A percentile compares a stretch with the other conserved stretches of the same genome.
These are phyloP conservation scores for Hemerocallis citrina DNA, from an alignment of 106 monocot species.

Conservation along the genomic window DNA sequence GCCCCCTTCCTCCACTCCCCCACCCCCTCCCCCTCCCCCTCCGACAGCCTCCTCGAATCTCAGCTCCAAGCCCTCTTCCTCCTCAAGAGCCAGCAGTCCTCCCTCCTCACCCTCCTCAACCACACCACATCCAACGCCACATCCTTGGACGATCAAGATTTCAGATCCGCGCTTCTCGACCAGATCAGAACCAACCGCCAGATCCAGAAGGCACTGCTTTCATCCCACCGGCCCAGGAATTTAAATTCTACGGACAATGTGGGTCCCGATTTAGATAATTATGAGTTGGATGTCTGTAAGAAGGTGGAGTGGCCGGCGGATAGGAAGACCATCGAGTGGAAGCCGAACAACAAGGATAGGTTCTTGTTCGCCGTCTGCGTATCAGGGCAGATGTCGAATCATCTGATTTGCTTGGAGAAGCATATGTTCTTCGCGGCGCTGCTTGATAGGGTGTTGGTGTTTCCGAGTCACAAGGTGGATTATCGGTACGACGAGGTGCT, in stretches of 20 bases:
- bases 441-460: constrained; percentile 50
- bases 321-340: constrained; percentile 77
- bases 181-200: constrained; percentile 71
- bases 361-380: constrained; percentile 79
- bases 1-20: constrained; percentile 19
- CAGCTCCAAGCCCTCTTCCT: constrained; percentile 67
- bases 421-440: constrained; percentile 97
- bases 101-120: constrained; percentile 55
- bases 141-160: too few species aligned
- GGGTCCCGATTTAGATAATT: constrained; percentile 19
- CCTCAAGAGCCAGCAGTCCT: constrained; percentile 51
- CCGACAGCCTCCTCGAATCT: constrained; percentile 53
- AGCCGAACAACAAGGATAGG: constrained; percentile 61
- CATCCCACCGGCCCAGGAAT: constrained; percentile 40
- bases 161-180: constrained; percentile 48
- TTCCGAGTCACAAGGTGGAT: constrained; percentile 79
- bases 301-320: constrained; percentile 23
- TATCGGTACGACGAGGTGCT: constrained; percentile 75
- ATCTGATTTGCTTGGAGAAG: constrained; percentile 93
- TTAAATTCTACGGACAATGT: constrained; percentile 3
- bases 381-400: constrained; percentile 97
- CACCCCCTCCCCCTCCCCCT: constrained; percentile 1
- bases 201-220: constrained; percentile 71
- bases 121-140: too few species aligned
- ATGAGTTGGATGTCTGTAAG: too few species aligned